Base-by-base conservation (phyloP, 768 basidiomycete genomes). In the Chalciporus chontae region DNA sequence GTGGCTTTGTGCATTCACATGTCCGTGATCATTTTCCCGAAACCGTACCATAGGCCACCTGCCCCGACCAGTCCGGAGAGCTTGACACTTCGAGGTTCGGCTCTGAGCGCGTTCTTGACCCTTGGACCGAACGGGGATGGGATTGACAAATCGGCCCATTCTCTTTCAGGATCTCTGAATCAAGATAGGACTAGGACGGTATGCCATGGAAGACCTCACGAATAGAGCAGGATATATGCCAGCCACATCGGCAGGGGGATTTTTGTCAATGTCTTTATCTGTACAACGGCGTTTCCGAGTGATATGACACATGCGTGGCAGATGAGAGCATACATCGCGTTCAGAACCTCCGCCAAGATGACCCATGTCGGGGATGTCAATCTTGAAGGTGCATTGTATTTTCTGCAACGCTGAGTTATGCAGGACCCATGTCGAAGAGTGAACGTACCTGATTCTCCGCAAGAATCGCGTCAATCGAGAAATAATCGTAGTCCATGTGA, bases 401-500 rank as follows among this genome's bases (percentile, higher is more conserved):
- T 93, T 96, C 90, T 94, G 54, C 29, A 50, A 24, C 40, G 9
- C 10, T 10, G 23, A 10, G 9, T 24, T 36, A 15, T 47, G 17
- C 21, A 47, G 17, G 19, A 19, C 15, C 14, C 36, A n/a, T n/a
- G 23, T 43, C 13, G 18, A n/a, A 38, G 13, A 36, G 26, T 19
- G 8, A 14, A 50, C 67, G 34, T 57, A 84, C 90, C 76, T 93
- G 91, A 63, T 94, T 94, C 62, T 93, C 91, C 14, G 92, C 88
- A 21, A 95, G 79, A 57, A 97, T 95, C 5, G 90, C 80, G 50
- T 94, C 90, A 47, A 95, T 80, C 0, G 90, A 93, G 68, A 89
- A 95, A 67, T 97, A 97, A 66, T 94, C 91, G 61, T 85, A 76
- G 51, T 94, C 90, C 92, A 94, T 94, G n/a, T n/a, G n/a, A n/a